Percentiles rank a stretch among this genome's conserved stretches.
phyloP scores from a whole-genome alignment of 768 basidiomycete genomes.

The Crepidotus variabilis region DNA sequence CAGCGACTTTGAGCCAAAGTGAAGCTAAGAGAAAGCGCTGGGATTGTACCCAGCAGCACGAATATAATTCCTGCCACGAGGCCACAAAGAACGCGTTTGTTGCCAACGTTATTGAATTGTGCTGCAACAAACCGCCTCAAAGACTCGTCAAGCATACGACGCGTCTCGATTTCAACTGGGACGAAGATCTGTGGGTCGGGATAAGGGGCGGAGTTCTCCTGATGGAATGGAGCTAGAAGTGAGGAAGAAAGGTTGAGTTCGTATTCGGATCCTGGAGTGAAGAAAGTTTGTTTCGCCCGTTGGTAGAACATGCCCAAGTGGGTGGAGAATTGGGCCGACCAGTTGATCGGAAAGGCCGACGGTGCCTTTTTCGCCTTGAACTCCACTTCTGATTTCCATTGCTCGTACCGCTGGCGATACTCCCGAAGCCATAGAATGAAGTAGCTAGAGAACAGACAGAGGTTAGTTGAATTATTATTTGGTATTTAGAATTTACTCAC shows the following conservation, averaged over 20 bases:
- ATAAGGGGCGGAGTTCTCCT: slow-evolving; percentile 38
- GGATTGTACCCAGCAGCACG: slow-evolving; percentile 41
- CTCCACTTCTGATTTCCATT: slow-evolving; percentile 37
- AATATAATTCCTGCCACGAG: slow-evolving; percentile 58
- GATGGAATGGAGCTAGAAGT: slow-evolving; percentile 58
- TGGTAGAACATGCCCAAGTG: slow-evolving; percentile 71
- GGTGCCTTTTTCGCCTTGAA: slow-evolving; percentile 26
- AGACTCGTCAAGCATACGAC: slow-evolving; percentile 57
- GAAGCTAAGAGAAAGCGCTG: slow-evolving; percentile 47
- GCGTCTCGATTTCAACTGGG: slow-evolving; percentile 55
- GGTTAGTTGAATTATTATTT: slow-evolving; percentile 9
- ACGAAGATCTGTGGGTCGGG: slow-evolving; percentile 66
- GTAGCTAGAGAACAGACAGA: slow-evolving; percentile 53
- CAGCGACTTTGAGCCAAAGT: slow-evolving; percentile 45
- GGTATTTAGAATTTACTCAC: slow-evolving; percentile 29
- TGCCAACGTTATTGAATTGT: slow-evolving; percentile 71
- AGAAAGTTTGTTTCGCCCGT: slow-evolving; percentile 79
- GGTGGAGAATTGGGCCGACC: slow-evolving; percentile 43
- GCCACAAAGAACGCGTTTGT: slow-evolving; percentile 64
- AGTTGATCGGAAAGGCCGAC: slow-evolving; percentile 27
- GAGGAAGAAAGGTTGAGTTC: slow-evolving; percentile 70
- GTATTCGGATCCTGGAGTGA: slow-evolving; percentile 67
- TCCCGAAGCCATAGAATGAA: slow-evolving; percentile 82
- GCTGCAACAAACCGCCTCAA: slow-evolving; percentile 65
- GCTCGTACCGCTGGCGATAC: slow-evolving; percentile 49